Percentiles rank a stretch among this genome's conserved stretches.
Conservation (phyloP, 202 grass and related monocot species). For the Schoenoplectus tabernaemontani region DNA sequence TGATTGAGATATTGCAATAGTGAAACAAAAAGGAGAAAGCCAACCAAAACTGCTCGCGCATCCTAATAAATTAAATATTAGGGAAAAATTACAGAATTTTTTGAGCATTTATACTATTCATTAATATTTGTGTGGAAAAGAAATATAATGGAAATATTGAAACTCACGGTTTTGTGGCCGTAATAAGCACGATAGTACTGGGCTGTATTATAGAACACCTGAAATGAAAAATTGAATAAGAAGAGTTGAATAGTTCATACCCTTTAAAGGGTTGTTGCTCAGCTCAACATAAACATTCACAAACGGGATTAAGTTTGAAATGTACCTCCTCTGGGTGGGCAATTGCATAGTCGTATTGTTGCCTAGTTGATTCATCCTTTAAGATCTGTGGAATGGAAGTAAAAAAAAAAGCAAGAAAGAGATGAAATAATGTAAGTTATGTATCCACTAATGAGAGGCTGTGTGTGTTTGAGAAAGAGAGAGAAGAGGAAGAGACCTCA, state of each 20-base stretch:
- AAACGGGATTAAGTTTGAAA: background rate
- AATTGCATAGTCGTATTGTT: constrained; percentile 96
- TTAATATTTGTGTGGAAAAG: background rate
- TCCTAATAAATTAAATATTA: constrained; percentile 42
- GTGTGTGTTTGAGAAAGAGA: background rate
- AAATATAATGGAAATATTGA: constrained; percentile 23
- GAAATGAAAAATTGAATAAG: constrained; percentile 28
- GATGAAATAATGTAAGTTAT: background rate
- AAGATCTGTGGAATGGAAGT: constrained; percentile 52
- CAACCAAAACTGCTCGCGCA: constrained; percentile 77
- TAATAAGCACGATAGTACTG: constrained; percentile 76
- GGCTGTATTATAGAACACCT: constrained; percentile 81
- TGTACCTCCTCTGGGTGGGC: constrained; percentile 83
- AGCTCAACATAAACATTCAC: background rate
- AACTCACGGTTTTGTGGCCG: constrained; percentile 52
- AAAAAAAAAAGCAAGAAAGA: background rate
- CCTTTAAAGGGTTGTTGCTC: background rate
- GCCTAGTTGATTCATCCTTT: constrained; percentile 81
- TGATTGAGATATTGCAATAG: constrained; percentile 92
- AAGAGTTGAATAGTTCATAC: background rate
- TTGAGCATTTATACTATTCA: constrained; percentile 17
- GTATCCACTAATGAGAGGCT: background rate
- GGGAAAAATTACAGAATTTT: background rate
- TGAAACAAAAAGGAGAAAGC: constrained; percentile 72
- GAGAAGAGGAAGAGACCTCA: constrained; percentile 41